Percentiles rank a stretch among this genome's conserved stretches.
phyloP scores from a whole-genome alignment of 345 rosid species.

The Salix udensis region DNA sequence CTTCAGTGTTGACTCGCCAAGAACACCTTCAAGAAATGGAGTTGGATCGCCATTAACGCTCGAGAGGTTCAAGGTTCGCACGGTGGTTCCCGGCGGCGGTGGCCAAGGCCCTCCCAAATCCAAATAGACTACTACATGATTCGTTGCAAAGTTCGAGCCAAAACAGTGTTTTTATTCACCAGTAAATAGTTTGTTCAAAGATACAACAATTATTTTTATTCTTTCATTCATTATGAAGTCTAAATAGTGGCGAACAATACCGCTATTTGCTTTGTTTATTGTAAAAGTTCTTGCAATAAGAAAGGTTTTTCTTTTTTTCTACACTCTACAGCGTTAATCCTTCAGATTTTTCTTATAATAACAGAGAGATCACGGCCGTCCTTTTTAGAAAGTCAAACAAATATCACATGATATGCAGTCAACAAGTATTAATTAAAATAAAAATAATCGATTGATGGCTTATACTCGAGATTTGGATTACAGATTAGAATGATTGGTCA shows the following conservation, averaged over 20 bases:
- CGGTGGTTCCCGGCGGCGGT: slow-evolving; percentile 19
- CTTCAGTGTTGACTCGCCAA: slow-evolving; percentile 37
- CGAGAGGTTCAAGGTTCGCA: slow-evolving; percentile 40
- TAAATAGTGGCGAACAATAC: not conserved
- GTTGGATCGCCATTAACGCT: slow-evolving; percentile 21
- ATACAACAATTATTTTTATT: not conserved
- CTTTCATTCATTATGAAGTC: not conserved
- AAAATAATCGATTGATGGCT: too few species aligned
- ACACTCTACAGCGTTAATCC: too few species aligned
- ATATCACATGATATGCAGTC: too few species aligned
- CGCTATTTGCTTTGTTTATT: not conserved
- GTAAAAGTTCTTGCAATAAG: too few species aligned
- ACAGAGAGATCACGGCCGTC: too few species aligned
- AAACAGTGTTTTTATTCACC: not conserved
- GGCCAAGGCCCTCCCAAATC: slow-evolving; percentile 11
- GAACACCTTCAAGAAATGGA: slow-evolving; percentile 10
- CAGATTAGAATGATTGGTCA: too few species aligned
- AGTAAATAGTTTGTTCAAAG: not conserved
- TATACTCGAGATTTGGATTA: too few species aligned
- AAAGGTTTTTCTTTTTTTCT: too few species aligned
- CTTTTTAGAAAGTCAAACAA: too few species aligned
- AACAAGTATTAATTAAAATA: too few species aligned
- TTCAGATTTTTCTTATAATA: too few species aligned
- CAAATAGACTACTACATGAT: not conserved
- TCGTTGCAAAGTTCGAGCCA: not conserved